A percentile compares a stretch with the other conserved stretches of the same genome.
These are phyloP conservation scores for Phytopythium vexans DNA, from an alignment of 352 stramenopile genomes.

Conservation along the genomic window DNA sequence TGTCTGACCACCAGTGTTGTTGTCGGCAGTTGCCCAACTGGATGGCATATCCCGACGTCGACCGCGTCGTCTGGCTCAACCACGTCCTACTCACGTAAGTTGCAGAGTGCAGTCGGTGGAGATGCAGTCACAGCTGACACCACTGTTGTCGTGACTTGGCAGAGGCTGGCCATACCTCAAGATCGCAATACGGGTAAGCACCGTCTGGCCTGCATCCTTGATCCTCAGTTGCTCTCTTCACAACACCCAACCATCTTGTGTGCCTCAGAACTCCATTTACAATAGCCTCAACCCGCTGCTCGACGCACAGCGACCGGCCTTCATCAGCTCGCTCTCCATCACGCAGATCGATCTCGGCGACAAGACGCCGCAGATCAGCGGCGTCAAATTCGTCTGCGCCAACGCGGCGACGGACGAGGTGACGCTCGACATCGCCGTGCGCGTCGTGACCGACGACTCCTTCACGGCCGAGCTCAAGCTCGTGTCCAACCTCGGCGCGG, in stretches of 20 bases:
- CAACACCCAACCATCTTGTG: not conserved
- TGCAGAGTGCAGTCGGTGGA: conserved; percentile 2
- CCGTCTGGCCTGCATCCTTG: too few relatives aligned
- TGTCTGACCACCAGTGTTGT: not conserved
- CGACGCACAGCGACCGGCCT: conserved; percentile 52
- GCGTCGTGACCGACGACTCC: conserved; percentile 56
- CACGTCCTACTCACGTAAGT: conserved; percentile 57
- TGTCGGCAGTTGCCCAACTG: conserved; percentile 39
- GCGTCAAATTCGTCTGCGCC: conserved; percentile 68
- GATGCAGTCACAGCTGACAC: not conserved
- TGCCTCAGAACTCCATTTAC: conserved; percentile 57
- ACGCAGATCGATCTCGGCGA: conserved; percentile 56
- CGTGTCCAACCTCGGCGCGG: conserved; percentile 55
- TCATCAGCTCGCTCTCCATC: conserved; percentile 65
- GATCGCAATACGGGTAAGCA: conserved; percentile 59
- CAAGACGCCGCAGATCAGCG: conserved; percentile 51
- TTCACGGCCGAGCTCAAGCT: conserved; percentile 66
- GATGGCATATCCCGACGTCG: conserved; percentile 56
- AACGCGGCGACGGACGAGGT: conserved; percentile 58
- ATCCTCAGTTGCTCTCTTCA: too few relatives aligned
- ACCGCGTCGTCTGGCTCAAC: conserved; percentile 80
- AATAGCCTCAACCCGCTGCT: conserved; percentile 58
- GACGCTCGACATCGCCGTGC: conserved; percentile 65
- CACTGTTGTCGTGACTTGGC: conserved; percentile 3
- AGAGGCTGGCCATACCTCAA: conserved; percentile 78